Evolutionary conservation across 495 filamentous ascomycete species (phyloP).

Genomic region (Baudoinia panamericana): DNA sequence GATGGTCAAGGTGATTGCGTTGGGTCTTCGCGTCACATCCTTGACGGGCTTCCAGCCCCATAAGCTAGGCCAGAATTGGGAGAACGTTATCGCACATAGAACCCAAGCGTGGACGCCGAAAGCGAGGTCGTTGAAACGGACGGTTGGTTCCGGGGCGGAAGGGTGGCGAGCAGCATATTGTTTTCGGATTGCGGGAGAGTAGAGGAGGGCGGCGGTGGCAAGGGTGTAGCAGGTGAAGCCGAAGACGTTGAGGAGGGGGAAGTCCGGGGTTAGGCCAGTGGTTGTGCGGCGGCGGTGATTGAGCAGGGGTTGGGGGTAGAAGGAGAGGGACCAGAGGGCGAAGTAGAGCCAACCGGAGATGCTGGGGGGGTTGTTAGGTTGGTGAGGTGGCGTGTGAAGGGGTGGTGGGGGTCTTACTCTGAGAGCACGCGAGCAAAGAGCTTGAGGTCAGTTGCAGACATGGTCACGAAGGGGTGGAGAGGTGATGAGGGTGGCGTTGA

Average conservation of each 20-base stretch:
- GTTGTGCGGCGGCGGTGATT: slow-evolving; percentile 67
- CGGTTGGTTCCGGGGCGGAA: slow-evolving; percentile 57
- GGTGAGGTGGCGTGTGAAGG: too few relatives aligned
- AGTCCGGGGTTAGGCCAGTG: slow-evolving; percentile 72
- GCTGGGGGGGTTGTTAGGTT: too few relatives aligned
- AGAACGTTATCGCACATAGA: slow-evolving; percentile 50
- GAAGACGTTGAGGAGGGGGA: slow-evolving; percentile 66
- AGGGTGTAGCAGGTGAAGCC: slow-evolving; percentile 71
- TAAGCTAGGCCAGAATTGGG: slow-evolving; percentile 55
- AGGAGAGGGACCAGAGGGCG: slow-evolving; percentile 47
- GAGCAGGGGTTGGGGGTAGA: slow-evolving; percentile 77
- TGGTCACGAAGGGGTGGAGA: too few relatives aligned
- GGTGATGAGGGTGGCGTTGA: too few relatives aligned
- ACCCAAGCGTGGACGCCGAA: slow-evolving; percentile 71
- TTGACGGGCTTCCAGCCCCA: slow-evolving; percentile 59
- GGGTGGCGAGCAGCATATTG: slow-evolving; percentile 81
- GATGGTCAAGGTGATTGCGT: slow-evolving; percentile 51
- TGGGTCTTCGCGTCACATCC: slow-evolving; percentile 41
- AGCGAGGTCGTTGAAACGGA: slow-evolving; percentile 76
- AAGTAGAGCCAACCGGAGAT: slow-evolving; percentile 27
- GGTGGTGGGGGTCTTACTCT: too few relatives aligned
- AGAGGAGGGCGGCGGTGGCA: slow-evolving; percentile 61
- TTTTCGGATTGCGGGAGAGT: slow-evolving; percentile 56
- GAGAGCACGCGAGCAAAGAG: too few relatives aligned
- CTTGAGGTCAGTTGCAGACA: too few relatives aligned